Percentiles rank a stretch among this genome's conserved stretches.
These are phyloP conservation scores for Rubia occidens DNA, from an alignment of 305 asterid genomes.

Conservation along the genomic window DNA sequence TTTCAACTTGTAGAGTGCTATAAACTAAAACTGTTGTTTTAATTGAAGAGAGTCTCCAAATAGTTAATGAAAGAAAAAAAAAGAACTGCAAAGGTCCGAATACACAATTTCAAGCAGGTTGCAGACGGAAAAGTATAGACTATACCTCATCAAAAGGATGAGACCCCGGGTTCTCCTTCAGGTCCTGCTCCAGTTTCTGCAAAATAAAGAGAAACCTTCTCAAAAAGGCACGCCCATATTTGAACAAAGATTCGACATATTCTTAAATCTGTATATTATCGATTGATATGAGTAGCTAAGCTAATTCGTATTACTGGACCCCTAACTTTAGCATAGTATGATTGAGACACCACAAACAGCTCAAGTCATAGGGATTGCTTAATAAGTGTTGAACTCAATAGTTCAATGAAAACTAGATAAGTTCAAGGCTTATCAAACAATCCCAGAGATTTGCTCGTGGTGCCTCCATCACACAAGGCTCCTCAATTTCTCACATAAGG, in stretches of 20 bases:
- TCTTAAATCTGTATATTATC: neutral
- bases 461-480: neutral
- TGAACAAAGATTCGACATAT: neutral
- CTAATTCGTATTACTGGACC: too few species aligned
- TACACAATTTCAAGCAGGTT: neutral
- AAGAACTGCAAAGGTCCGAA: neutral
- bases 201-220: conserved; percentile 13
- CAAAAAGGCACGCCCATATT: neutral
- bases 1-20: neutral
- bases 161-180: conserved; percentile 54
- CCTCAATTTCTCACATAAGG: too few species aligned
- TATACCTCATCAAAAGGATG: conserved; percentile 90
- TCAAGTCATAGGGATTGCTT: too few species aligned
- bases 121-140: neutral
- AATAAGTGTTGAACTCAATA: too few species aligned
- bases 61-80: neutral
- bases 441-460: too few species aligned
- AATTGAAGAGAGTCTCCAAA: neutral
- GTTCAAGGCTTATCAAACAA: neutral
- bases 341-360: too few species aligned
- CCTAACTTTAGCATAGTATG: too few species aligned
- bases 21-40: neutral
- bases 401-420: too few species aligned
- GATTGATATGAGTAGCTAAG: too few species aligned
- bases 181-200: conserved; percentile 73